Evolutionary conservation across 495 filamentous ascomycete species (phyloP), one percentile per base, ranked within the genome.

Genomic region (Podospora pseudopauciseta): DNA sequence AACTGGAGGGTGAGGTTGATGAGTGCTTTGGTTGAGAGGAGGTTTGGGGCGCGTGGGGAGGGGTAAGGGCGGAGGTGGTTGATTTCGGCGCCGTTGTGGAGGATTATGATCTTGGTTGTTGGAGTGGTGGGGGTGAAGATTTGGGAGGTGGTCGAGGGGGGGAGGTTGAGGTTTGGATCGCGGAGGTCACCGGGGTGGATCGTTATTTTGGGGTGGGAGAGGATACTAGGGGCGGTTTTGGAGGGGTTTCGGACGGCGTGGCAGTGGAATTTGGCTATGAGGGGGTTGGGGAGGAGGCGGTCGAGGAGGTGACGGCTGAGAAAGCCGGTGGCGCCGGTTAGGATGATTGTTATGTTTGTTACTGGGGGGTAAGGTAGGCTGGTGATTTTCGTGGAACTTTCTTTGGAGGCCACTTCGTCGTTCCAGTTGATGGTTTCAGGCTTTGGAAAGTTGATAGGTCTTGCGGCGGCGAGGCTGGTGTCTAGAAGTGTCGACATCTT

Each of bases 31-130:
- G 81, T 85, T 0, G 84, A 81, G 0, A 67, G 65, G 16, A 85
- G 72, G 65, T 87, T 87, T 54, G 74, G 64, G 4, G 67, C 32
- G 5, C 76, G 73, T 7, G 87, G 78, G 0, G 76, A 68, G 9
- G 67, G 59, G 71, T 86, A 88, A 5, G 70, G 71, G 11, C 85
- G 80, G 59, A 84, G 73, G 68, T 82, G 81, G 4, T 82, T 84
- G 6, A 81, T 77, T 65, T 83, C 78, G 0, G 84, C 83, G 16
- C 83, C 85, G 66, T 79, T 82, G 74, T 87, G 85, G 61, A 88
- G 80, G 27, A 87, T 73, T 49, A 49, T 11, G 7, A 49, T 11
- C 13, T 49, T 49, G 39, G 7, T 49, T 1, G 68, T 62, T 28
- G 34, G 61, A 54, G 84, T 76, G 0, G 75, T 76, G 0, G 63